Base-by-base conservation (phyloP, 1,284 basidiomycete species). In the Xerocomus amazonicus region DNA sequence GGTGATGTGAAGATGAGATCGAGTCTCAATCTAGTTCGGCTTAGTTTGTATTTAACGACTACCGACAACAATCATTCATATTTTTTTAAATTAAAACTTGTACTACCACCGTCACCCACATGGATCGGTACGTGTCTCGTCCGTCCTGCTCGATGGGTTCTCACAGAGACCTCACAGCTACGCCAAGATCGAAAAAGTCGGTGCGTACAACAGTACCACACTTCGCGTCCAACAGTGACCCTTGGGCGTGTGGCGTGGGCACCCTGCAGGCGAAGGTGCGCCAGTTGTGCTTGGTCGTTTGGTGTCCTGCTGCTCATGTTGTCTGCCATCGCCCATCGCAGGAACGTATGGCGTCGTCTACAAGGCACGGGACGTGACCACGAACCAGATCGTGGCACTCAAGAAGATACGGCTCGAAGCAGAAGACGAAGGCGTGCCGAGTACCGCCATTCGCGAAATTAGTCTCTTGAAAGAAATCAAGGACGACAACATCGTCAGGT, bases 331-430 rank as follows among this genome's bases (percentile, higher is more conserved):
- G 27, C 36, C 36, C 39, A 32, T 23, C 19, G 19, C 61, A 98
- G 96, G 96, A 61, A 99, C 97, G 41, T 99, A 99, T 62, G 97
- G 97, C 56, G 96, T 98, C 48, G 96, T 99, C 16, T 98, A 98
- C 80, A 94, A 94, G 70, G 92, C 86, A 56, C 83, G 84, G 66
- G 83, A 92, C 69, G 71, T 84, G 66, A 76, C 73, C 59, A 83
- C 83, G 46, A 83, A 90, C 72, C 66, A 83, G 70, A 82, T 92
- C 60, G 95, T 94, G 45, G 94, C 94, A 43, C 76, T 95, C 63
- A 99, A 99, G 81, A 98, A 99, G 79, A 99, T 99, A 64, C 82
- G 96, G 50, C 83, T 99, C 33, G 97, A 99, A 70, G 92, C 94
- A 16, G 96, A 99, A 72, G 97, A 97, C 60, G 93, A 99, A 67